phyloP scores from a whole-genome alignment of 169 alveolate species.

The Plasmodium coatneyi region DNA sequence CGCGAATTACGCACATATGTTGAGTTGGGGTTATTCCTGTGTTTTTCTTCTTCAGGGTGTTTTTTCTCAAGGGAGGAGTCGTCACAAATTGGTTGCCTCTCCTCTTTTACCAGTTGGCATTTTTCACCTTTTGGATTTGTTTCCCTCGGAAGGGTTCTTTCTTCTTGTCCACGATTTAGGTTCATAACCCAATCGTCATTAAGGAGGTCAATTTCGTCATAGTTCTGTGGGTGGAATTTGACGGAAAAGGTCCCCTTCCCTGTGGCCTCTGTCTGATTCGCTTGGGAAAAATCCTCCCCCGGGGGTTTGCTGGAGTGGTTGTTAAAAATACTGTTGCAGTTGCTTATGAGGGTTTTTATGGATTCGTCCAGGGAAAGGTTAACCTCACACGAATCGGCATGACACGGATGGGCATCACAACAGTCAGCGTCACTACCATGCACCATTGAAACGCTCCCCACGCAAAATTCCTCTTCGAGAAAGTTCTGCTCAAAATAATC shows the following conservation, averaged over 20 bases:
- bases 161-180: not conserved
- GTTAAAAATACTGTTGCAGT: constrained; percentile 22
- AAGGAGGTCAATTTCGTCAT: not conserved
- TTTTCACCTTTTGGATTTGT: not conserved
- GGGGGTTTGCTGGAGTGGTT: not conserved
- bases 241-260: not conserved
- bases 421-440: not conserved
- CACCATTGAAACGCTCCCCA: not conserved
- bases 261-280: not conserved
- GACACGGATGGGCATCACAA: not conserved
- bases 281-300: not conserved
- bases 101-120: not conserved
- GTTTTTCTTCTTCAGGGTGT: not conserved
- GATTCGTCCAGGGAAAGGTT: constrained; percentile 2
- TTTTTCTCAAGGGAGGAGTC: not conserved
- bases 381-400: not conserved
- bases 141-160: not conserved
- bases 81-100: not conserved
- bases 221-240: not conserved
- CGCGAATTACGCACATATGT: not conserved
- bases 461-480: not conserved
- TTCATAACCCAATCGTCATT: not conserved
- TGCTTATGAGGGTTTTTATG: constrained; percentile 2
- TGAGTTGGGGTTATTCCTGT: not conserved
- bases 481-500: not conserved